Evolutionary conservation across 768 basidiomycete genomes (phyloP).

Genomic region (Obba rivulosa): DNA sequence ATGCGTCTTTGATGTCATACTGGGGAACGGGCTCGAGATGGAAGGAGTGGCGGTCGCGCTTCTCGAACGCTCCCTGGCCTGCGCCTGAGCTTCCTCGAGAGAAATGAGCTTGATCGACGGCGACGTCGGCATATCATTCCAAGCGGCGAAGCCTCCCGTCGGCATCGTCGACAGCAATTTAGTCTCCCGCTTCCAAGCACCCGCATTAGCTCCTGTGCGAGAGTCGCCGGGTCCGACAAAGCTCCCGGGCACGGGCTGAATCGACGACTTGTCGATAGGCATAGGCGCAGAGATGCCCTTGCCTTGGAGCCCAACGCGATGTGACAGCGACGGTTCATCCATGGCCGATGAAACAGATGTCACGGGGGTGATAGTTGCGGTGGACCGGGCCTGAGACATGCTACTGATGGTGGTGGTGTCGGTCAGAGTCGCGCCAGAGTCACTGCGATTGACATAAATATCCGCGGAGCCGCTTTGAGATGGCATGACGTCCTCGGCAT

Average conservation of each 20-base stretch:
- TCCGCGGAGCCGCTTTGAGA: constrained; percentile 4
- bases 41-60: constrained; percentile 25
- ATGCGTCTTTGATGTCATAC: constrained; percentile 20
- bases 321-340: constrained; percentile 7
- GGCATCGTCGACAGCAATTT: constrained; percentile 1
- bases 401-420: constrained; percentile 29
- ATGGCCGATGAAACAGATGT: constrained; percentile 20
- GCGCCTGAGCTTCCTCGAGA: constrained; percentile 73
- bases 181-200: neutral
- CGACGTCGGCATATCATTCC: constrained; percentile 41
- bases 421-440: constrained; percentile 50
- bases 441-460: constrained; percentile 35
- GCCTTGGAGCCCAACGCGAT: constrained; percentile 1
- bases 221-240: too few relatives aligned
- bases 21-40: constrained; percentile 10
- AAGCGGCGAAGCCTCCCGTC: constrained; percentile 34
- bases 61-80: constrained; percentile 49
- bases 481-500: neutral
- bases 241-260: constrained; percentile 2
- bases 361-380: constrained; percentile 22
- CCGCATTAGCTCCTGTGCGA: neutral
- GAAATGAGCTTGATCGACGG: constrained; percentile 65
- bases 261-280: constrained; percentile 13
- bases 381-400: constrained; percentile 24
- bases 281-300: constrained; percentile 22